Conservation (phyloP, 1,284 basidiomycete genomes). For the Mycena sp. region DNA sequence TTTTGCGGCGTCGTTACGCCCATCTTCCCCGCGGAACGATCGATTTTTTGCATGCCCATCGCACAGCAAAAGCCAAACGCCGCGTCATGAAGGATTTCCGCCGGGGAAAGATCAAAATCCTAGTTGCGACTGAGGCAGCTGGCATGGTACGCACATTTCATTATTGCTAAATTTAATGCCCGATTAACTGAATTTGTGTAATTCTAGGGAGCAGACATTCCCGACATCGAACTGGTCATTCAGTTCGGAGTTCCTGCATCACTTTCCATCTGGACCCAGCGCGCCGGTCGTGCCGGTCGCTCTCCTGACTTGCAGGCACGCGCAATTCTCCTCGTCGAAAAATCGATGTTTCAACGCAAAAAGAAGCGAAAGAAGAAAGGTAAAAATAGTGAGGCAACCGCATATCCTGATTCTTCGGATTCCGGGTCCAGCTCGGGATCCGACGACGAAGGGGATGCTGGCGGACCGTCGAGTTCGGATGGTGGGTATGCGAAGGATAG, state of each 20-base stretch:
- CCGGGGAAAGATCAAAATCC: slow-evolving; percentile 33
- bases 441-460: neutral
- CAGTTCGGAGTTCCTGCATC: slow-evolving; percentile 42
- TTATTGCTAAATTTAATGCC: neutral
- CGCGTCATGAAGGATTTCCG: slow-evolving; percentile 34
- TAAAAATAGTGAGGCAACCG: neutral
- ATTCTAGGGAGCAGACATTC: slow-evolving; percentile 43
- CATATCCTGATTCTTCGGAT: neutral
- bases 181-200: neutral
- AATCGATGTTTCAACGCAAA: slow-evolving; percentile 36
- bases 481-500: too few species aligned
- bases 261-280: slow-evolving; percentile 42
- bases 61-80: slow-evolving; percentile 31
- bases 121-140: slow-evolving; percentile 43
- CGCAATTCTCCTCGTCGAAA: slow-evolving; percentile 42
- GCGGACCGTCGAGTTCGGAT: too few species aligned
- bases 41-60: slow-evolving; percentile 31
- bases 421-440: neutral
- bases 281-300: slow-evolving; percentile 43
- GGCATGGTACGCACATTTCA: slow-evolving; percentile 43
- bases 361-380: slow-evolving; percentile 6
- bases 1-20: slow-evolving; percentile 15
- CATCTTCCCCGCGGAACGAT: slow-evolving; percentile 7
- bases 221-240: slow-evolving; percentile 42
- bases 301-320: slow-evolving; percentile 28